Evolutionary conservation across 106 monocot genomes (phyloP).

Genomic region (Dendrobium nobile): DNA sequence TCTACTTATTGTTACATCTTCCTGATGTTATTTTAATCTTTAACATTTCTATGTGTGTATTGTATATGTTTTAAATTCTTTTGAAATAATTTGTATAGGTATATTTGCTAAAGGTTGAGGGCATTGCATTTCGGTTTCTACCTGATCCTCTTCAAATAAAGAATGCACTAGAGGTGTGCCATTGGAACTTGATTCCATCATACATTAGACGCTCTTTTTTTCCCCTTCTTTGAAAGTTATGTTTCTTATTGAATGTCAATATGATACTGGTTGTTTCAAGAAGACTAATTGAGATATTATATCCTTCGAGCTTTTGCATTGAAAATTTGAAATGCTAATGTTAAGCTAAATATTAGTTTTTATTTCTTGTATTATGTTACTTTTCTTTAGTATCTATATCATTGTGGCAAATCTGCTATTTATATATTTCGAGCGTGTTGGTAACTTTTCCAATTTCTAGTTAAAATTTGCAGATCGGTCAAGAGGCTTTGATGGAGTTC

Average conservation of each 20-base stretch:
- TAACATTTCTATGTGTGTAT: not conserved
- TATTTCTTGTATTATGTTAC: not conserved
- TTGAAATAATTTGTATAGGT: conserved; percentile 41
- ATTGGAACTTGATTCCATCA: not conserved
- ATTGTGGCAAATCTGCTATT: not conserved
- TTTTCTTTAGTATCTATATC: not conserved
- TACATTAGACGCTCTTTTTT: not conserved
- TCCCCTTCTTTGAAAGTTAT: not conserved
- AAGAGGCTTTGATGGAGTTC: conserved; percentile 95
- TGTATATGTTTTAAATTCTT: conserved; percentile 7
- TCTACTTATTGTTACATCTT: not conserved
- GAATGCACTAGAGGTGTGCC: conserved; percentile 79
- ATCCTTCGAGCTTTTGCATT: not conserved
- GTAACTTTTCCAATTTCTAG: conserved; percentile 32
- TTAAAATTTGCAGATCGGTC: conserved; percentile 58
- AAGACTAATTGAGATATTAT: not conserved
- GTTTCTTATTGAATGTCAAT: not conserved
- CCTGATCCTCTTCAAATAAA: conserved; percentile 98
- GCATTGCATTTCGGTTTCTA: conserved; percentile 93
- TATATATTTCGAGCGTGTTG: not conserved
- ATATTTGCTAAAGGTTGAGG: conserved; percentile 98
- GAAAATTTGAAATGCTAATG: not conserved
- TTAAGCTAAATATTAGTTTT: not conserved
- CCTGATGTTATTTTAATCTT: not conserved
- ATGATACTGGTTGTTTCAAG: not conserved